Evolutionary conservation across 2,329 filamentous ascomycete species (phyloP), one percentile per base, ranked within the genome.

Genomic region (Monilinia laxa): DNA sequence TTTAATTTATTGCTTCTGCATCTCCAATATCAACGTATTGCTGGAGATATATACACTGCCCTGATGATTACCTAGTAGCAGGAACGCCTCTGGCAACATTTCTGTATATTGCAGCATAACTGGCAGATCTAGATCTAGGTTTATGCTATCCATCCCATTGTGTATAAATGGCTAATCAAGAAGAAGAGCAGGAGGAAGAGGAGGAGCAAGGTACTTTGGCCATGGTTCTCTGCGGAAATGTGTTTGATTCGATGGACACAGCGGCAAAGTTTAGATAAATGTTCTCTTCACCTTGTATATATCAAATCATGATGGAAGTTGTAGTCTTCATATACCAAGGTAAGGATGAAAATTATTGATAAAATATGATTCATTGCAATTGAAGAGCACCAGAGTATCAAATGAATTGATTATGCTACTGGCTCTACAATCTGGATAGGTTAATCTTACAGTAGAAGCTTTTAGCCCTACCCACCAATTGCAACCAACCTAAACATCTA

Each of bases 41-140:
- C 11, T 63, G 38, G 47, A 49, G 49, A 53, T 63, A 55, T 23
- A 11, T 40, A 11, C 25, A 45, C 28, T 45, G 23, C 14, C 35
- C 60, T 11, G 23, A 55, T 35, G 60, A 63, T 38, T 63, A 63
- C 18, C 20, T 12, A 25, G 23, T 42, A 20, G 60, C 31, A 7
- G 49, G 49, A 18, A 63, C 60, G 18, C 60, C 49, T 25, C 16
- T 40, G 6, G 23, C 28, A 42, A 28, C n/a, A 54, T 52, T 54
- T 14, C n/a, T 35, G 3, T 63, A 40, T 63, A 42, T 7, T 45
- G 42, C 20, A 4, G 35, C n/a, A 16, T 47, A 31, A 42, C 4
- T 42, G 31, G 60, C 60, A 9, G 31, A 35, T 35, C 28, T 28
- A 28, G 28, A 28, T 35, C 31, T 7, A n/a, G 52, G 40, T n/a